Evolutionary conservation across 2,329 filamentous ascomycete genomes (phyloP).

Genomic region (Immersiporthe knoxdaviesiana): DNA sequence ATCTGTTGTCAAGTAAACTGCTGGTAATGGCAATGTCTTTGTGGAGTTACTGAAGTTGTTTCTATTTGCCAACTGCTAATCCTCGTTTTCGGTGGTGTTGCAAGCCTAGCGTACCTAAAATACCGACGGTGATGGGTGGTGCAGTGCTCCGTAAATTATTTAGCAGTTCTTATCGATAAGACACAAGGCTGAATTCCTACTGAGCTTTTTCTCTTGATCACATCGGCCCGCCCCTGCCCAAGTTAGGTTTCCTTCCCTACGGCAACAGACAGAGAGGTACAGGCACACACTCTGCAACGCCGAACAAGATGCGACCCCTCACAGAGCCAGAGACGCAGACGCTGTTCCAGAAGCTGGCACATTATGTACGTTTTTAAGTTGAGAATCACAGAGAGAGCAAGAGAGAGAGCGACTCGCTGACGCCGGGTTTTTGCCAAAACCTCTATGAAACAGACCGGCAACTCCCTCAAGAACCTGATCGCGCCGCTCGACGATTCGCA

Average conservation of each 20-base stretch:
- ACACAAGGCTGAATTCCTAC: slow-evolving; percentile 5
- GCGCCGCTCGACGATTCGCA: slow-evolving; percentile 69
- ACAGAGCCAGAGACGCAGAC: slow-evolving; percentile 80
- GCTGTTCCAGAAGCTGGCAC: slow-evolving; percentile 89
- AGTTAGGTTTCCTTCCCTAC: not conserved
- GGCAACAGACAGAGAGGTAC: not conserved
- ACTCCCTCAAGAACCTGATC: slow-evolving; percentile 83
- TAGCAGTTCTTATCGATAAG: slow-evolving; percentile 10
- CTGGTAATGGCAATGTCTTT: not conserved
- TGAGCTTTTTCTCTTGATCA: slow-evolving; percentile 15
- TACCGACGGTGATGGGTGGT: not conserved
- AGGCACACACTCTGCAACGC: not conserved
- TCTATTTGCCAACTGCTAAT: not conserved
- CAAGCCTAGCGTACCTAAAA: slow-evolving; percentile 2
- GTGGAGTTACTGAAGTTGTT: not conserved
- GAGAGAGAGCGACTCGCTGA: not conserved
- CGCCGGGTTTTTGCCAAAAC: not conserved
- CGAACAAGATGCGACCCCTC: slow-evolving; percentile 71
- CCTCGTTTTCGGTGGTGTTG: not conserved
- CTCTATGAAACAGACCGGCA: slow-evolving; percentile 58
- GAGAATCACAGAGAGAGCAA: too few species aligned
- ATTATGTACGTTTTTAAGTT: slow-evolving; percentile 57
- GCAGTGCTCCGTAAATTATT: too few species aligned
- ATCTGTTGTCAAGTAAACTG: not conserved
- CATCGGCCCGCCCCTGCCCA: not conserved